Conservation (phyloP, 352 stramenopile species). For the Phytophthora europaea region DNA sequence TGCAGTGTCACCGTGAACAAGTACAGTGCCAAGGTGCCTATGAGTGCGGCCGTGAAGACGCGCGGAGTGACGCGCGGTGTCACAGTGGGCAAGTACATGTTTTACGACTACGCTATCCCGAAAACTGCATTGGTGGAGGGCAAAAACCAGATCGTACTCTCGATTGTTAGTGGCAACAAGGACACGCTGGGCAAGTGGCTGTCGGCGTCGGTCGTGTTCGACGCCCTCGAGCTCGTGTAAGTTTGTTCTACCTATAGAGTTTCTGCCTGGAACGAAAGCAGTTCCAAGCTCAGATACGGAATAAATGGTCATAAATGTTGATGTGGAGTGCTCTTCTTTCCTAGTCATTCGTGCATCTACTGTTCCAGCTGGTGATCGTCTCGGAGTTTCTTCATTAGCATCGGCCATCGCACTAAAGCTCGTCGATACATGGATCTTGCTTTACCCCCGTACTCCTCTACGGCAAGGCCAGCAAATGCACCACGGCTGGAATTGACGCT, state of each 20-base stretch:
- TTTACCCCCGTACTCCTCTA: slow-evolving; percentile 14
- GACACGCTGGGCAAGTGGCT: slow-evolving; percentile 52
- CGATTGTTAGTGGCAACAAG: slow-evolving; percentile 55
- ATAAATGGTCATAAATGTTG: neutral
- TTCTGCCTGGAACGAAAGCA: neutral
- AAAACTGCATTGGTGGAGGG: slow-evolving; percentile 43
- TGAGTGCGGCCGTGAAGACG: slow-evolving; percentile 48
- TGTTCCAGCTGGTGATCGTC: slow-evolving; percentile 21
- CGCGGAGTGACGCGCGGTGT: slow-evolving; percentile 60
- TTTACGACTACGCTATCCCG: slow-evolving; percentile 62
- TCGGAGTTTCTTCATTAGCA: slow-evolving; percentile 16
- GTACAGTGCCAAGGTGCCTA: slow-evolving; percentile 43
- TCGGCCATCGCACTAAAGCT: slow-evolving; percentile 5
- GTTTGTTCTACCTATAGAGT: neutral
- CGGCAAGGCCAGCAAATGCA: slow-evolving; percentile 18
- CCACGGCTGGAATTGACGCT: slow-evolving; percentile 18
- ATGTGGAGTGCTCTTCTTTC: neutral
- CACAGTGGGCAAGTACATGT: slow-evolving; percentile 56
- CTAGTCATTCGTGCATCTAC: slow-evolving; percentile 5
- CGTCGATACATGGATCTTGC: neutral
- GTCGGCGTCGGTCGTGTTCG: slow-evolving; percentile 58
- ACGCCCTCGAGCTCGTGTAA: slow-evolving; percentile 58
- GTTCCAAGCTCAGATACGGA: neutral
- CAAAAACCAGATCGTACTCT: slow-evolving; percentile 45
- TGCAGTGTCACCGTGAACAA: slow-evolving; percentile 54